These are phyloP conservation scores for Crithidia thermophila DNA, from an alignment of 208 protist genomes.

Conservation along the genomic window DNA sequence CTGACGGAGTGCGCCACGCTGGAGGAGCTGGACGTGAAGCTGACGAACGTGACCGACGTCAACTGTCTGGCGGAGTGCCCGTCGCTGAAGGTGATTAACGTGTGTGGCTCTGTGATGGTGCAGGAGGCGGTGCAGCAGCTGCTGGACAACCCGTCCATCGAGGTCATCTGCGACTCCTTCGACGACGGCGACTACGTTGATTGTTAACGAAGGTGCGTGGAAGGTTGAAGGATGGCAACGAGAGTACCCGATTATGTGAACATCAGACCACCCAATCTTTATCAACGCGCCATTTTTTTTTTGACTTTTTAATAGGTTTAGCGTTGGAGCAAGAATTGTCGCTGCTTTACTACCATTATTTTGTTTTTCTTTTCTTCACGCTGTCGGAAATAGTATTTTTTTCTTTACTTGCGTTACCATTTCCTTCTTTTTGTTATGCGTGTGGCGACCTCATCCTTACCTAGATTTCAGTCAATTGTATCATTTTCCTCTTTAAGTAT, in stretches of 20 bases:
- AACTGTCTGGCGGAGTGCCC: slow-evolving; percentile 60
- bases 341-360: too few species aligned
- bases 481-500: too few species aligned
- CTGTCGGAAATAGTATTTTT: too few species aligned
- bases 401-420: too few species aligned
- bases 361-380: too few species aligned
- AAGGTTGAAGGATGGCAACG: background rate
- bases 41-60: slow-evolving; percentile 64
- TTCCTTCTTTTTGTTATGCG: too few species aligned
- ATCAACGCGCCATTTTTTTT: too few species aligned
- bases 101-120: slow-evolving; percentile 49
- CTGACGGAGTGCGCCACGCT: slow-evolving; percentile 60
- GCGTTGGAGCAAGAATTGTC: too few species aligned
- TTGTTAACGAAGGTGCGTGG: slow-evolving; percentile 2
- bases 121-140: slow-evolving; percentile 55
- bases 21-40: slow-evolving; percentile 80
- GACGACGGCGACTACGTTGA: slow-evolving; percentile 48
- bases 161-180: slow-evolving; percentile 77
- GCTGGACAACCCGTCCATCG: slow-evolving; percentile 42
- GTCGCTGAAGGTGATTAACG: slow-evolving; percentile 69
- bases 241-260: background rate
- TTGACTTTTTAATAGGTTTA: too few species aligned
- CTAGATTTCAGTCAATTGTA: too few species aligned
- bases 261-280: too few species aligned
- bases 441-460: too few species aligned